phyloP scores from a whole-genome alignment of 2,329 filamentous ascomycete species.

The Fusarium sp. region DNA sequence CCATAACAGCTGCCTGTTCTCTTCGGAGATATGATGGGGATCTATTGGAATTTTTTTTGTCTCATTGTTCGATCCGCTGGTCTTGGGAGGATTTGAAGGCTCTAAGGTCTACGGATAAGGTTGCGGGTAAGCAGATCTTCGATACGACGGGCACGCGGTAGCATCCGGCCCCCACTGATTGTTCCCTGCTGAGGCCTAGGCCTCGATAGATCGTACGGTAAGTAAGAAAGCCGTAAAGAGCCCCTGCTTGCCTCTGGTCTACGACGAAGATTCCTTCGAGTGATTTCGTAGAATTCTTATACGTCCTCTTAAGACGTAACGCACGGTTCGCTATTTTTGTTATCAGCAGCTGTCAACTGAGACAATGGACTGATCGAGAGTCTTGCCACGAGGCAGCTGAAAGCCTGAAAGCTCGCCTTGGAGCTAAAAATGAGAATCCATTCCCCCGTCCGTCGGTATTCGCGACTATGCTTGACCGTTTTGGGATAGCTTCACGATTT shows the following conservation, averaged over 20 bases:
- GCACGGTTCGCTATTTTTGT: not conserved
- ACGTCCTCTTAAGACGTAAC: not conserved
- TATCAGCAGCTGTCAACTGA: not conserved
- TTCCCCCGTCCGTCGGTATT: constrained; percentile 2
- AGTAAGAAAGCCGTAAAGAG: not conserved
- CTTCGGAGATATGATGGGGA: not conserved
- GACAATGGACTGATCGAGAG: not conserved
- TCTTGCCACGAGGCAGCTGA: not conserved
- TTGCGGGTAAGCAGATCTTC: constrained; percentile 9
- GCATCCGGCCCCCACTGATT: not conserved
- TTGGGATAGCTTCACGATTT: constrained; percentile 9
- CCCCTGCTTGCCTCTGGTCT: constrained; percentile 3
- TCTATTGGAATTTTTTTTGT: not conserved
- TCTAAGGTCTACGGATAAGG: not conserved
- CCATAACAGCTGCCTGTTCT: not conserved
- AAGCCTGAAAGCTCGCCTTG: not conserved
- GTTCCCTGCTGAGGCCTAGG: not conserved
- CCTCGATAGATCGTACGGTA: not conserved
- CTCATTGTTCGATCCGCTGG: not conserved
- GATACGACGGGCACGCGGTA: not conserved
- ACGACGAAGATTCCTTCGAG: not conserved
- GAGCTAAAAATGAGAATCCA: not conserved
- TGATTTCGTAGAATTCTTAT: not conserved
- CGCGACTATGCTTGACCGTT: constrained; percentile 10
- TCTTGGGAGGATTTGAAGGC: not conserved